Percentiles rank a stretch among this genome's conserved stretches.
phyloP scores from a whole-genome alignment of 2,329 filamentous ascomycete genomes.

The Lojkania enalia region DNA sequence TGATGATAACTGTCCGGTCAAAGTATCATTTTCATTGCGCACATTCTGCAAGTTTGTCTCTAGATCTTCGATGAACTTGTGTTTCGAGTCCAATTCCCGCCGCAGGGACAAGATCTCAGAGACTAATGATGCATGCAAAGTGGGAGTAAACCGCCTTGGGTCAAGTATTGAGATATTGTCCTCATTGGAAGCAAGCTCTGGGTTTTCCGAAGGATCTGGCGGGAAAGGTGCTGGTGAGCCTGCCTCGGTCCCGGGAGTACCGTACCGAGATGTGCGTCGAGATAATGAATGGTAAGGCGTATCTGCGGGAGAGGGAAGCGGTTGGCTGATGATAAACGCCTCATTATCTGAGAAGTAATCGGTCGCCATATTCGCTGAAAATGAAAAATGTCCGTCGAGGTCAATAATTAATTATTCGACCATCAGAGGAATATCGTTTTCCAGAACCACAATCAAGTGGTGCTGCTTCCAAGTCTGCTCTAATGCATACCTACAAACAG shows the following conservation, averaged over 20 bases:
- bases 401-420: conserved; percentile 4
- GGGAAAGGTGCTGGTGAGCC: conserved; percentile 63
- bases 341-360: conserved; percentile 55
- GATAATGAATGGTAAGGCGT: conserved; percentile 70
- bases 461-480: conserved; percentile 17
- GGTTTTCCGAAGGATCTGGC: conserved; percentile 52
- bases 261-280: conserved; percentile 65
- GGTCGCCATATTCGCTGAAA: conserved; percentile 32
- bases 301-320: conserved; percentile 70
- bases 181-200: conserved; percentile 61
- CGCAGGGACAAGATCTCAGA: conserved; percentile 88
- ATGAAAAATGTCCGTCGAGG: not conserved
- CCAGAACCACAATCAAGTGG: conserved; percentile 38
- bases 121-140: conserved; percentile 89
- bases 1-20: conserved; percentile 64
- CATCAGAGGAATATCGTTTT: conserved; percentile 3
- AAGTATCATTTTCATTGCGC: conserved; percentile 72
- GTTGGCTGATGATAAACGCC: conserved; percentile 46
- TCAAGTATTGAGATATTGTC: conserved; percentile 78
- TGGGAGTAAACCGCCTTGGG: conserved; percentile 90
- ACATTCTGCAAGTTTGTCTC: conserved; percentile 73
- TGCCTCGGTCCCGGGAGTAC: conserved; percentile 62
- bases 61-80: conserved; percentile 80
- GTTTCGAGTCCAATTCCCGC: conserved; percentile 88
- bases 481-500: conserved; percentile 33